Conservation (phyloP, 345 rosid genomes). For the Linum tenue region DNA sequence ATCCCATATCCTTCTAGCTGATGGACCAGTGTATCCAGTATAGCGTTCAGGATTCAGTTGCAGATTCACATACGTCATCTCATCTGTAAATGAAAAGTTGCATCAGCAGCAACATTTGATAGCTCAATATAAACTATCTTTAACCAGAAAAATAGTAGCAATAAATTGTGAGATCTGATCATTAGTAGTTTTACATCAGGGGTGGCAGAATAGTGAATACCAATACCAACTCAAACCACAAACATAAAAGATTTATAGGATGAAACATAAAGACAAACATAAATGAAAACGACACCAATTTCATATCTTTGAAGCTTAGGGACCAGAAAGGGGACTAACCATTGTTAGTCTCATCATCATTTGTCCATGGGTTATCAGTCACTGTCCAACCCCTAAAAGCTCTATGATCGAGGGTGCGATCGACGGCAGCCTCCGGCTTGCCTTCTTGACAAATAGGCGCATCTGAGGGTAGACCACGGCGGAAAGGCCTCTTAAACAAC, state of each 20-base stretch:
- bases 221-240: too few species aligned
- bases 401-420: constrained; percentile 64
- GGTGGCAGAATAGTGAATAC: neutral
- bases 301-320: neutral
- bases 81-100: constrained; percentile 42
- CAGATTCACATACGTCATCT: constrained; percentile 90
- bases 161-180: neutral
- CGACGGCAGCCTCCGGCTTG: constrained; percentile 80
- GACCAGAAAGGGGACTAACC: constrained; percentile 33
- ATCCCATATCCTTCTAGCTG: constrained; percentile 98
- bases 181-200: neutral
- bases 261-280: constrained; percentile 5
- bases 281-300: neutral
- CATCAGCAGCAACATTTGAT: constrained; percentile 2
- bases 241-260: neutral
- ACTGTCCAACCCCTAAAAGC: constrained; percentile 84
- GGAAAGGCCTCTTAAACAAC: constrained; percentile 46
- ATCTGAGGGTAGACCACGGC: constrained; percentile 44
- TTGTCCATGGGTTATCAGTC: constrained; percentile 92
- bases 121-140: neutral
- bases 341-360: constrained; percentile 89
- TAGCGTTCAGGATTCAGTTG: constrained; percentile 80
- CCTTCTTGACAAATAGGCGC: constrained; percentile 86
- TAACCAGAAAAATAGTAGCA: neutral
- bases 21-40: constrained; percentile 80